A percentile compares a stretch with the other conserved stretches of the same genome.
Conservation (phyloP, 2,329 filamentous ascomycete genomes). For the Lachnellula occidentalis region DNA sequence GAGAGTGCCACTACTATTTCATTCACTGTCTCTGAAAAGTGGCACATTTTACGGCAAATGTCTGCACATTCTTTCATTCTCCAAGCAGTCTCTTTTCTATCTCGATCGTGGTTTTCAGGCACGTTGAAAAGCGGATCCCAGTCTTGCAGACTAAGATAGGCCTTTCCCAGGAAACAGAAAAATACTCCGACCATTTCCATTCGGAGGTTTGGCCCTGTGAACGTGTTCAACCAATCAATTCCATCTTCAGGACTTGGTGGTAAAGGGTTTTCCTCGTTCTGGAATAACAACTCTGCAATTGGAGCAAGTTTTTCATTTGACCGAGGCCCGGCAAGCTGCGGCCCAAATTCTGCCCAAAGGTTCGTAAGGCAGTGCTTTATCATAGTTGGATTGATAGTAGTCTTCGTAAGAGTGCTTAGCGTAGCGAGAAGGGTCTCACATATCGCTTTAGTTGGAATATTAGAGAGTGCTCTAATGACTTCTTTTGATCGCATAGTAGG, state of each 20-base stretch:
- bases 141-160: conserved; percentile 23
- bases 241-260: conserved; percentile 24
- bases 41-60: conserved; percentile 19
- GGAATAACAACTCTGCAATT: conserved; percentile 22
- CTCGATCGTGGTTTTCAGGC: conserved; percentile 19
- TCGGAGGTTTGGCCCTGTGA: conserved; percentile 24
- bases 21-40: conserved; percentile 18
- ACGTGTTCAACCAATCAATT: conserved; percentile 26
- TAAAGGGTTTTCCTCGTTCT: conserved; percentile 24
- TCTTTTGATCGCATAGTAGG: conserved; percentile 19
- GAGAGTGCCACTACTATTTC: conserved; percentile 18
- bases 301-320: conserved; percentile 14
- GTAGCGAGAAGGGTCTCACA: conserved; percentile 17
- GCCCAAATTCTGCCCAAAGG: conserved; percentile 22
- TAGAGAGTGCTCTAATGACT: conserved; percentile 21
- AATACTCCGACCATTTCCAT: conserved; percentile 28
- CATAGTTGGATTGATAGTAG: conserved; percentile 15
- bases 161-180: conserved; percentile 26
- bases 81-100: conserved; percentile 26
- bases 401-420: conserved; percentile 8
- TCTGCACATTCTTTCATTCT: conserved; percentile 30
- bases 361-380: conserved; percentile 19
- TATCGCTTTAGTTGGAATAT: conserved; percentile 23
- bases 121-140: conserved; percentile 23
- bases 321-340: conserved; percentile 15